A percentile compares a stretch with the other conserved stretches of the same genome.
phyloP scores from a whole-genome alignment of 139 green algal species.

The Chlorella ohadii region DNA sequence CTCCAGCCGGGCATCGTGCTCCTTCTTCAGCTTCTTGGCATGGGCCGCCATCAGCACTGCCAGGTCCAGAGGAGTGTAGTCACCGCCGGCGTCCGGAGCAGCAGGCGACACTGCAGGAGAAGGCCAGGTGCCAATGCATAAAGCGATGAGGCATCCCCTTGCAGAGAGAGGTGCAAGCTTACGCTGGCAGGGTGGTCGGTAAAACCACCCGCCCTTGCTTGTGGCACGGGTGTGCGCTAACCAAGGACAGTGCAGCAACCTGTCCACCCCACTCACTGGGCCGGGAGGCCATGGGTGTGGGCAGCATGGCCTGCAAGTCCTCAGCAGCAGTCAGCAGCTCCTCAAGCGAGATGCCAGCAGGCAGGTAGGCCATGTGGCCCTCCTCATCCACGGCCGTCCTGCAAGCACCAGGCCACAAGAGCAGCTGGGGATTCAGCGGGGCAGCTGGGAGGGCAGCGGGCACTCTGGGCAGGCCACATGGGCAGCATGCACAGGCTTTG shows the following conservation, averaged over 20 bases:
- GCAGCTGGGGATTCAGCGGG: too few species aligned
- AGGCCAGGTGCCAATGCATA: too few species aligned
- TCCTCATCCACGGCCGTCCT: conserved; percentile 22
- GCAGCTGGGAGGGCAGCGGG: not conserved
- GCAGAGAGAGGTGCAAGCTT: too few species aligned
- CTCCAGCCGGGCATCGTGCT: not conserved
- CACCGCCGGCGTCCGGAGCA: conserved; percentile 4
- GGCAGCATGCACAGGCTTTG: too few species aligned
- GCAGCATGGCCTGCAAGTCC: conserved; percentile 29
- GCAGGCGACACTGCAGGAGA: conserved; percentile 7
- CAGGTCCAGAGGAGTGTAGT: conserved; percentile 41
- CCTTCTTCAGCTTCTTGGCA: conserved; percentile 34
- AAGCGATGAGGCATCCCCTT: too few species aligned
- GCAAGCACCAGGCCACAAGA: not conserved
- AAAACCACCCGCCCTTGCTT: too few species aligned
- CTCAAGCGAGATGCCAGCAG: conserved; percentile 30
- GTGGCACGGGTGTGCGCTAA: too few species aligned
- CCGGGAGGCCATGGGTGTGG: conserved; percentile 29
- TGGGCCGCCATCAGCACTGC: conserved; percentile 35
- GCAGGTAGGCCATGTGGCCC: conserved; percentile 29
- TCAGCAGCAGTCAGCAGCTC: conserved; percentile 35
- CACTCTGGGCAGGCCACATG: too few species aligned
- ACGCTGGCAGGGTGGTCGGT: too few species aligned
- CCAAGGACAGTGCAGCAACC: not conserved
- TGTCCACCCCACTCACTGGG: not conserved